Percentiles rank a stretch among this genome's conserved stretches.
Conservation (phyloP, 306 rosid species). For the Prosopis cineraria region DNA sequence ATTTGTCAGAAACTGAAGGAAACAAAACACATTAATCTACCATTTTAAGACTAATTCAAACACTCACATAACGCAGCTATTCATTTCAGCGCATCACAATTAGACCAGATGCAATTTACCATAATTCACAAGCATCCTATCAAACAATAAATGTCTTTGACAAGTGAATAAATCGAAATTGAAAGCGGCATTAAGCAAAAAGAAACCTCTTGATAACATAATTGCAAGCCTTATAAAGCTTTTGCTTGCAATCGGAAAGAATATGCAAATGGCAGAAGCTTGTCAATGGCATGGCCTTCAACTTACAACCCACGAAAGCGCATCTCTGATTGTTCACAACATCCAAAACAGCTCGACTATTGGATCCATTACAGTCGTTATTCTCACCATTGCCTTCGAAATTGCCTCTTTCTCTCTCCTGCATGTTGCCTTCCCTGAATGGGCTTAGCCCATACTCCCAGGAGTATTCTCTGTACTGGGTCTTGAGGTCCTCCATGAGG, state of each 20-base stretch:
- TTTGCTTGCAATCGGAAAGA: conserved; percentile 67
- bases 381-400: conserved; percentile 10
- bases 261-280: conserved; percentile 67
- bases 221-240: conserved; percentile 64
- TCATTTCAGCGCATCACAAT: not conserved
- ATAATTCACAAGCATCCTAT: not conserved
- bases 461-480: conserved; percentile 30
- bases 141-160: not conserved
- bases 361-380: not conserved
- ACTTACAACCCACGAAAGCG: conserved; percentile 51
- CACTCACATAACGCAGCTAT: not conserved
- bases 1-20: not conserved
- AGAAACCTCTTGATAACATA: conserved; percentile 59
- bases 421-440: not conserved
- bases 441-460: conserved; percentile 36
- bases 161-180: not conserved
- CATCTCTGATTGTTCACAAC: conserved; percentile 38
- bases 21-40: not conserved
- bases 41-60: not conserved
- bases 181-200: not conserved
- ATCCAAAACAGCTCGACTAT: not conserved
- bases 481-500: conserved; percentile 33
- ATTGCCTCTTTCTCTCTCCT: conserved; percentile 19
- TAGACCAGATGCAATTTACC: not conserved
- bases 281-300: conserved; percentile 69